Percentiles rank a stretch among this genome's conserved stretches.
These are phyloP conservation scores for Daldinia vernicosa DNA, from an alignment of 495 filamentous ascomycete genomes.

Conservation along the genomic window DNA sequence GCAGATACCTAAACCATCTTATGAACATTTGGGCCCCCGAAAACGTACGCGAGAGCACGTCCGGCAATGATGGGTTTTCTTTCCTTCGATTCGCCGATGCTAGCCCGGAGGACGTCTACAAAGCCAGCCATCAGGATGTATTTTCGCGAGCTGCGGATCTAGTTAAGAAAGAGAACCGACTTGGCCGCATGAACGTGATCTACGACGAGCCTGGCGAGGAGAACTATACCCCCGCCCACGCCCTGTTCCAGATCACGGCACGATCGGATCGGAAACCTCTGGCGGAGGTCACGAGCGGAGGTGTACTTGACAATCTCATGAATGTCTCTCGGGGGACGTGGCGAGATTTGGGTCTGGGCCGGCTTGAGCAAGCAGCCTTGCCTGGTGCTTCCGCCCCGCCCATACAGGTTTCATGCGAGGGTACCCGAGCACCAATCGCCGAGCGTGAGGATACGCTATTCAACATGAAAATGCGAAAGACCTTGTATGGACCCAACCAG, in stretches of 20 bases:
- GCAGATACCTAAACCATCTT: conserved; percentile 75
- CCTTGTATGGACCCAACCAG: conserved; percentile 72
- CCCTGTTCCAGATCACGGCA: conserved; percentile 80
- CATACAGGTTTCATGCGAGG: conserved; percentile 76
- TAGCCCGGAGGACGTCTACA: conserved; percentile 74
- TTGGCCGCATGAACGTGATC: conserved; percentile 55
- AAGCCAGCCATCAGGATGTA: conserved; percentile 64
- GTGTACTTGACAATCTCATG: conserved; percentile 76
- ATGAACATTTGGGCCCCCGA: conserved; percentile 91
- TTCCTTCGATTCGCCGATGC: conserved; percentile 89
- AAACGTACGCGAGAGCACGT: conserved; percentile 69
- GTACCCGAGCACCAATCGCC: conserved; percentile 66
- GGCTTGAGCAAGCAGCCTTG: conserved; percentile 80
- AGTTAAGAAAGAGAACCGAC: conserved; percentile 59
- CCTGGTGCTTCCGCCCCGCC: conserved; percentile 87
- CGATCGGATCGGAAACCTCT: conserved; percentile 72
- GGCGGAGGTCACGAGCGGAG: conserved; percentile 75
- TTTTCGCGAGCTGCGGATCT: conserved; percentile 70
- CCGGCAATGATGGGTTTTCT: conserved; percentile 74
- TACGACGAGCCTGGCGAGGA: conserved; percentile 62
- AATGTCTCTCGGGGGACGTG: conserved; percentile 77
- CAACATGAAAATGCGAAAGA: conserved; percentile 75
- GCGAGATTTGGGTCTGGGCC: conserved; percentile 71
- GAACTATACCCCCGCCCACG: conserved; percentile 72
- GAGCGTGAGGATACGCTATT: conserved; percentile 83